A percentile compares a stretch with the other conserved stretches of the same genome.
These are phyloP conservation scores for Cylindrotheca fusiformis DNA, from an alignment of 108 stramenopile genomes.

Conservation along the genomic window DNA sequence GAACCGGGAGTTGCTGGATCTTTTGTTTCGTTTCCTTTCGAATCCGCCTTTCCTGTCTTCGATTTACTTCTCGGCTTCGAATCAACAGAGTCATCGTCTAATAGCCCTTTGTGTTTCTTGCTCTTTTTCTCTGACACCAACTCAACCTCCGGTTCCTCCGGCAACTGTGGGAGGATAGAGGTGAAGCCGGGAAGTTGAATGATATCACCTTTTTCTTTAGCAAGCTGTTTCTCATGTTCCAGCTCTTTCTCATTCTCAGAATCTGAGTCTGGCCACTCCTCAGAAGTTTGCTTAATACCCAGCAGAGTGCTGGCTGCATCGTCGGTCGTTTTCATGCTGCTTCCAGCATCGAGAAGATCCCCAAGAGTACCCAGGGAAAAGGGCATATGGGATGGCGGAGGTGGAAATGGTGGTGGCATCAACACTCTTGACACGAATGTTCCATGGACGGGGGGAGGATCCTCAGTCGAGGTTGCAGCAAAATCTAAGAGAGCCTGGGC, in stretches of 20 bases:
- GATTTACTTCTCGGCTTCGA: slow-evolving; percentile 7
- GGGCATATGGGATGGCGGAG: neutral
- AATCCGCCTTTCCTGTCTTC: slow-evolving; percentile 7
- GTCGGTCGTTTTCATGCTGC: slow-evolving; percentile 22
- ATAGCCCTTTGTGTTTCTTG: slow-evolving; percentile 18
- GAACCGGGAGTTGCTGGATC: slow-evolving; percentile 9
- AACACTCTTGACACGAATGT: too few species aligned
- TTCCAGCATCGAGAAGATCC: slow-evolving; percentile 33
- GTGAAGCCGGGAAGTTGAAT: slow-evolving; percentile 27
- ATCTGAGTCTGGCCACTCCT: slow-evolving; percentile 34
- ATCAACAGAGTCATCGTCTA: slow-evolving; percentile 27
- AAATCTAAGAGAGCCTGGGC: slow-evolving; percentile 24
- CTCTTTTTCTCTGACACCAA: slow-evolving; percentile 1
- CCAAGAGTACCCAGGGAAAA: slow-evolving; percentile 13
- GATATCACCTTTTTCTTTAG: slow-evolving; percentile 19
- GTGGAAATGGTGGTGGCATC: neutral
- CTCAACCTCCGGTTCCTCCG: slow-evolving; percentile 29
- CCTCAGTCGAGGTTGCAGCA: slow-evolving; percentile 3
- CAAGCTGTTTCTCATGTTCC: slow-evolving; percentile 17
- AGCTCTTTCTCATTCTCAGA: slow-evolving; percentile 17
- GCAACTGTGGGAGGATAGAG: slow-evolving; percentile 37
- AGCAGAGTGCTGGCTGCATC: slow-evolving; percentile 28
- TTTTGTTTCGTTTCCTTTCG: neutral
- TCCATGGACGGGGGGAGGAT: neutral
- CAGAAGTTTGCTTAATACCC: slow-evolving; percentile 11